phyloP scores from a whole-genome alignment of 2,329 filamentous ascomycete genomes.

The Tolypocladium amazonense region DNA sequence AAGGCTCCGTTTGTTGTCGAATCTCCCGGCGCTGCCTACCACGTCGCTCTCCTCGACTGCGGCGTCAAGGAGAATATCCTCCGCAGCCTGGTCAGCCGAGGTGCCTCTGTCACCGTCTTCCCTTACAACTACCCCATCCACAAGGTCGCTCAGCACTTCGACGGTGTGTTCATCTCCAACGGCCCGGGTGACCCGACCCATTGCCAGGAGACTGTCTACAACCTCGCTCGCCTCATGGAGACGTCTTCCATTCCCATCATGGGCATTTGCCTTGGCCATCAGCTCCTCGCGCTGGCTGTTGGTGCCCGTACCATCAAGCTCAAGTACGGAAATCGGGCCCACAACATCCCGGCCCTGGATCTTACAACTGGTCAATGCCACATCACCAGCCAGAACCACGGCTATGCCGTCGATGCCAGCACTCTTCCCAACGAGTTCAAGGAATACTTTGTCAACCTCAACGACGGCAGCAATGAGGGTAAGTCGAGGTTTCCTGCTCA shows the following conservation, averaged over 20 bases:
- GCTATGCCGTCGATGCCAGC: slow-evolving; percentile 82
- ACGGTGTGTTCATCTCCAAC: slow-evolving; percentile 98
- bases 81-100: slow-evolving; percentile 82
- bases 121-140: slow-evolving; percentile 96
- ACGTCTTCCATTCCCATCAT: slow-evolving; percentile 85
- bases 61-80: slow-evolving; percentile 99
- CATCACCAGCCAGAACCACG: slow-evolving; percentile 97
- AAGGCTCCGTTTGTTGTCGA: slow-evolving; percentile 96
- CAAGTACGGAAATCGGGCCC: slow-evolving; percentile 97
- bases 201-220: slow-evolving; percentile 89
- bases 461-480: slow-evolving; percentile 94
- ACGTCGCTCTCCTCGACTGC: slow-evolving; percentile 93
- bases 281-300: slow-evolving; percentile 81
- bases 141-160: slow-evolving; percentile 95
- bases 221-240: slow-evolving; percentile 84
- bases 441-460: slow-evolving; percentile 97
- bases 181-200: slow-evolving; percentile 96
- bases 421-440: slow-evolving; percentile 83
- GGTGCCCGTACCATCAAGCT: slow-evolving; percentile 91
- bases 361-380: slow-evolving; percentile 94
- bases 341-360: slow-evolving; percentile 95
- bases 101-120: slow-evolving; percentile 87
- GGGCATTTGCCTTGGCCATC: slow-evolving; percentile 96
- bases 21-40: slow-evolving; percentile 70
- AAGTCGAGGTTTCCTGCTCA: slow-evolving; percentile 9